Percentiles rank a stretch among this genome's conserved stretches.
Evolutionary conservation across 306 rosid species (phyloP).

Genomic region (Sesbania bispinosa): DNA sequence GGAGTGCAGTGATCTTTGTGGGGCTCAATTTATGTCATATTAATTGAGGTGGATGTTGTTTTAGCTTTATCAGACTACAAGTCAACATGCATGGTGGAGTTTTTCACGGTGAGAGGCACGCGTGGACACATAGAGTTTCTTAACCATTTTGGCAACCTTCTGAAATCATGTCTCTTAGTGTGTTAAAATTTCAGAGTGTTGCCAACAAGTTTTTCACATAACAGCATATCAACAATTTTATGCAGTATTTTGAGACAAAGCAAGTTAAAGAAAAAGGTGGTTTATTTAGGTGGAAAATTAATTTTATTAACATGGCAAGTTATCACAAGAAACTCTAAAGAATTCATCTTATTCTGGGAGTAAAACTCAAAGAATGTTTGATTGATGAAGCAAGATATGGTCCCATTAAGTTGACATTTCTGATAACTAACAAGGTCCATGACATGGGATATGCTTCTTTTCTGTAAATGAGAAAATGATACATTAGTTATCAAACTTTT

Average conservation of each 20-base stretch:
- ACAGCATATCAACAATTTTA: neutral
- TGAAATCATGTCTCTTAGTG: neutral
- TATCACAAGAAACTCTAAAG: neutral
- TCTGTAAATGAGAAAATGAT: constrained; percentile 12
- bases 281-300: neutral
- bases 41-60: constrained; percentile 19
- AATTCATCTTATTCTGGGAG: neutral
- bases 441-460: constrained; percentile 8
- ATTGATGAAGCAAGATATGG: constrained; percentile 16
- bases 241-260: neutral
- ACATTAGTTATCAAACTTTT: neutral
- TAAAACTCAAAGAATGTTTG: neutral
- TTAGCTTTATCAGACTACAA: constrained; percentile 18
- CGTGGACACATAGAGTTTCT: constrained; percentile 26
- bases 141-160: constrained; percentile 17
- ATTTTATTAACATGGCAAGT: neutral
- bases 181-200: neutral
- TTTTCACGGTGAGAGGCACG: constrained; percentile 24
- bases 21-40: constrained; percentile 13
- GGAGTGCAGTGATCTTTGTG: constrained; percentile 13
- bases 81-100: constrained; percentile 41
- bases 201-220: neutral
- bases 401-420: neutral
- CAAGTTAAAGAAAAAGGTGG: neutral
- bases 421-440: constrained; percentile 11